A percentile compares a stretch with the other conserved stretches of the same genome.
These are phyloP conservation scores for Verticillium isaacii DNA, from an alignment of 2,329 filamentous ascomycete species.

Conservation along the genomic window DNA sequence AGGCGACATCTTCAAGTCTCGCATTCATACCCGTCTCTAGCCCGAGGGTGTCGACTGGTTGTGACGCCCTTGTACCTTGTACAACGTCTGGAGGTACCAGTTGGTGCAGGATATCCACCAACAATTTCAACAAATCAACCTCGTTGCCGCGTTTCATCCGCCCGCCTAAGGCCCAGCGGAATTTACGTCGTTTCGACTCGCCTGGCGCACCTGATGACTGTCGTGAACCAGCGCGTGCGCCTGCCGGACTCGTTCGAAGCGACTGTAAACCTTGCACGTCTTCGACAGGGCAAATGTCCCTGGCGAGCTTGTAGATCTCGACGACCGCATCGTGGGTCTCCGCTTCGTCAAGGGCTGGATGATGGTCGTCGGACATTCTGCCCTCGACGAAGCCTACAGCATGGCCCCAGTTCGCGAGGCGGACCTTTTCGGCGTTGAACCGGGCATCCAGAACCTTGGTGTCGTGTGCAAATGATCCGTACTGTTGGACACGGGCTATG, in stretches of 20 bases:
- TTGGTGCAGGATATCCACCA: constrained; percentile 9
- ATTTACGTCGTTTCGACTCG: constrained; percentile 6
- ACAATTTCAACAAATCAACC: constrained; percentile 2
- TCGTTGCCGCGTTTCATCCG: constrained; percentile 6
- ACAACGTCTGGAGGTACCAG: constrained; percentile 3
- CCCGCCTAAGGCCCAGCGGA: constrained; percentile 9
- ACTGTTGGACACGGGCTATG: constrained; percentile 10
- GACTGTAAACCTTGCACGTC: neutral
- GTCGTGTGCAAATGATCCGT: constrained; percentile 11
- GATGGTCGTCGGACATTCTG: constrained; percentile 1
- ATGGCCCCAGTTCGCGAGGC: constrained; percentile 16
- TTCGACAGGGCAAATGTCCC: neutral
- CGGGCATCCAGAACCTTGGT: constrained; percentile 5
- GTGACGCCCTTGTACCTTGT: neutral
- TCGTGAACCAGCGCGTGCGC: neutral
- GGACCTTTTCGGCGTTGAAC: constrained; percentile 10
- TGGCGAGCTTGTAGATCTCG: constrained; percentile 6
- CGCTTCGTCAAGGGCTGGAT: constrained; percentile 9
- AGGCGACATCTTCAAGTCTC: neutral
- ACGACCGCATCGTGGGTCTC: neutral
- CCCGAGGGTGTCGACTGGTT: neutral
- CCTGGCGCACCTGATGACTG: neutral
- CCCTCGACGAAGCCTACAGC: constrained; percentile 12
- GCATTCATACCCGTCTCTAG: neutral
- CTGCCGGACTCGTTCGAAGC: neutral